Base-by-base conservation (phyloP, 2,329 filamentous ascomycete species). In the Albophoma yamanashiensis region DNA sequence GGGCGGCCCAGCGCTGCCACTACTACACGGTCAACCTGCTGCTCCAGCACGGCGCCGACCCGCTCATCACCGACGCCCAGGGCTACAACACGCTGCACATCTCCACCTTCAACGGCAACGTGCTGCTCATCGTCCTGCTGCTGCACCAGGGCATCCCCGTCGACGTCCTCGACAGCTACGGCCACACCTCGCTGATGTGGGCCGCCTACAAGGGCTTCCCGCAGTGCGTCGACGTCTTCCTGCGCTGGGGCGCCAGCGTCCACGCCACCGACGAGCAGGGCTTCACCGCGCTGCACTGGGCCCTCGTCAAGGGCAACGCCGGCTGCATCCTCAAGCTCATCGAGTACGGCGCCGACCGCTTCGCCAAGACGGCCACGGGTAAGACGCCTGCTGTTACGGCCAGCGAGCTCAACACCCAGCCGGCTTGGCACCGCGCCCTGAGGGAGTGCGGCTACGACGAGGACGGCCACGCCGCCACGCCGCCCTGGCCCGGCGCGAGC, bases 31-130 rank as follows among this genome's bases (percentile, higher is more conserved):
- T 99, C 67, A 89, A 97, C 71, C 84, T 99, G 14, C 84, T 99
- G 43, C 87, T 99, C 56, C 86, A 94, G 69, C 85, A 92, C 72
- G 94, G 94, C 69, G 94, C 92, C 68, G 93, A 99, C 72, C 92
- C 93, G 61, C 85, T 97, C 58, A 83, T 96, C 64, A 92, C 89
- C 70, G 94, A 99, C 72, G 87, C 91, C 57, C 92, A 97, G 78
- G 94, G 94, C 69, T 99, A 97, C 80, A 99, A 99, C 72, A 94
- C 96, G 58, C 83, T 99, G 31, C 94, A 99, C 73, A 91, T 96
- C 62, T 94, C 93, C 55, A 97, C 93, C 0, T 95, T 99, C 70
- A 95, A 97, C 73, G 94, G 94, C 66, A 97, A 97, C 72, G 89
- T 95, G 25, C 89, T 95, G 65, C 83, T 97, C 61, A 82, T 99